A percentile compares a stretch with the other conserved stretches of the same genome.
phyloP scores from a whole-genome alignment of 139 green algal genomes.

The Picochlorum costavermella region DNA sequence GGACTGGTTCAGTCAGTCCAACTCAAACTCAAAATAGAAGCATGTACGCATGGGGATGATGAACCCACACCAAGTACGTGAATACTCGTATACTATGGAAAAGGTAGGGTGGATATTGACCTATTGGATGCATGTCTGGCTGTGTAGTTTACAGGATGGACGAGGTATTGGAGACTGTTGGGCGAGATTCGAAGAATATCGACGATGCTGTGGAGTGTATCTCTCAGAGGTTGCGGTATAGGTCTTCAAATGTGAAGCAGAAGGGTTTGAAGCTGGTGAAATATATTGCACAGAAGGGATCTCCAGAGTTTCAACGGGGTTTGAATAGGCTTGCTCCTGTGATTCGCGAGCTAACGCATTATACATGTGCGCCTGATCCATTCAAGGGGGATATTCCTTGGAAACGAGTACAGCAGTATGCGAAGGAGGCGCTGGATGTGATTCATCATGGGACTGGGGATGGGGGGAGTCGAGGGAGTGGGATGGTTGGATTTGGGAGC shows the following conservation, averaged over 20 bases:
- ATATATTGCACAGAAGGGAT: slow-evolving; percentile 53
- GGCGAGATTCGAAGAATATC: slow-evolving; percentile 26
- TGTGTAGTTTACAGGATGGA: slow-evolving; percentile 71
- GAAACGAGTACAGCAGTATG: slow-evolving; percentile 28
- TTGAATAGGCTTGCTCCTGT: slow-evolving; percentile 41
- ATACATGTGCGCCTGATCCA: slow-evolving; percentile 18
- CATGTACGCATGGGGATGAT: slow-evolving; percentile 39
- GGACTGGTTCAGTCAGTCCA: slow-evolving; percentile 16
- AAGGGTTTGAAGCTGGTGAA: slow-evolving; percentile 72
- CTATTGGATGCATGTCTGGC: background rate
- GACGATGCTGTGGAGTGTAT: slow-evolving; percentile 44
- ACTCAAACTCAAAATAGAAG: slow-evolving; percentile 38
- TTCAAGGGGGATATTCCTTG: slow-evolving; percentile 34
- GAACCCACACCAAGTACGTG: slow-evolving; percentile 44
- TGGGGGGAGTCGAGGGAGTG: background rate
- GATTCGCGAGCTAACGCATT: slow-evolving; percentile 34
- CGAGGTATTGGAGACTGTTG: slow-evolving; percentile 47
- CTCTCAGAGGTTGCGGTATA: slow-evolving; percentile 38
- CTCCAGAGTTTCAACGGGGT: slow-evolving; percentile 44
- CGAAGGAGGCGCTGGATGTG: slow-evolving; percentile 15
- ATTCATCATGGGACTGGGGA: slow-evolving; percentile 9
- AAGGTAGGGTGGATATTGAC: background rate
- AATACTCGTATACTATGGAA: background rate
- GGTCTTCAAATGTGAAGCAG: slow-evolving; percentile 57
- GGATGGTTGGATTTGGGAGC: slow-evolving; percentile 56